Evolutionary conservation across 2,329 filamentous ascomycete genomes (phyloP).

Genomic region (Sporothrix protearum): DNA sequence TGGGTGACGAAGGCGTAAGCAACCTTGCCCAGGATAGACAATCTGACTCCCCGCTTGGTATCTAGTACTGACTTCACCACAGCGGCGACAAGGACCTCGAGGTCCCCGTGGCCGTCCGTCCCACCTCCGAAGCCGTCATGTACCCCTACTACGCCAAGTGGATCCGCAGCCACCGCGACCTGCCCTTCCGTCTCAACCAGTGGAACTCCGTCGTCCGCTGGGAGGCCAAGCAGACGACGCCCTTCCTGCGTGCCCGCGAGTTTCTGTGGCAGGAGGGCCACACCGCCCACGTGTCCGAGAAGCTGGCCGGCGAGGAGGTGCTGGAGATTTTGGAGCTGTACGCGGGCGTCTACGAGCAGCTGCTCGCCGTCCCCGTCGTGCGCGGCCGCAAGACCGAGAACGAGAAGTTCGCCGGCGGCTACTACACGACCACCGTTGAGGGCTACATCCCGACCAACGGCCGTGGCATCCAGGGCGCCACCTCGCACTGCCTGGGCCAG

Average conservation of each 20-base stretch:
- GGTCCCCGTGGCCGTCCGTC: slow-evolving; percentile 65
- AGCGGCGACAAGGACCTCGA: slow-evolving; percentile 92
- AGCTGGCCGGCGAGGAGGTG: slow-evolving; percentile 78
- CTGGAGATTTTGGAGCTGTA: slow-evolving; percentile 91
- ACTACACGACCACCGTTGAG: slow-evolving; percentile 96
- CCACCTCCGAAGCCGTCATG: slow-evolving; percentile 76
- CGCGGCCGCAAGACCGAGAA: slow-evolving; percentile 94
- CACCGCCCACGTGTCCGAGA: slow-evolving; percentile 79
- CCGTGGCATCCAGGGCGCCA: slow-evolving; percentile 93
- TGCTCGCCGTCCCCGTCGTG: slow-evolving; percentile 91
- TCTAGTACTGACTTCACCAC: slow-evolving; percentile 37
- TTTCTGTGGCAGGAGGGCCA: slow-evolving; percentile 99
- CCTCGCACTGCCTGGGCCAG: slow-evolving; percentile 90
- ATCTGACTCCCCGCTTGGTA: not conserved
- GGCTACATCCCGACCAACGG: slow-evolving; percentile 95
- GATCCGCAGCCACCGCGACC: slow-evolving; percentile 93
- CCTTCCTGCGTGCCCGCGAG: slow-evolving; percentile 86
- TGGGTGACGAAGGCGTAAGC: slow-evolving; percentile 80
- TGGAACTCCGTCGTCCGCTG: slow-evolving; percentile 89
- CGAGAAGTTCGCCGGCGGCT: slow-evolving; percentile 94
- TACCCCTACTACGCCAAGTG: slow-evolving; percentile 95
- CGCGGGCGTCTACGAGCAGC: slow-evolving; percentile 84
- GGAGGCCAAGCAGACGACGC: slow-evolving; percentile 92
- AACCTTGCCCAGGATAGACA: slow-evolving; percentile 23
- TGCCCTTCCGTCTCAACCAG: slow-evolving; percentile 91